Percentiles rank a stretch among this genome's conserved stretches.
phyloP scores from a whole-genome alignment of 2,329 filamentous ascomycete genomes.

The Catunica adiposa region DNA sequence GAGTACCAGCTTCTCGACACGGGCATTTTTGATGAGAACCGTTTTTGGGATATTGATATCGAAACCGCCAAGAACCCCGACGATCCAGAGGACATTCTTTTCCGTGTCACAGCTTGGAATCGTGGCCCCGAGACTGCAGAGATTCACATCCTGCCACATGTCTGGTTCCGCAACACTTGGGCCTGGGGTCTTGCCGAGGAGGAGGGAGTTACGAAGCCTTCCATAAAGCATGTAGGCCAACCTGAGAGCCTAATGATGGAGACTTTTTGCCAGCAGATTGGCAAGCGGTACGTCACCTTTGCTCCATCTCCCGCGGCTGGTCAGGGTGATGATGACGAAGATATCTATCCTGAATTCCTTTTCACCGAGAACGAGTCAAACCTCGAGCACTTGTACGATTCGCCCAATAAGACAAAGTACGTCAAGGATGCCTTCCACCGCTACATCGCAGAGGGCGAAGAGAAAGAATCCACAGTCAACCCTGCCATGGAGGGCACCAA shows the following conservation, averaged over 20 bases:
- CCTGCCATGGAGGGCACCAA: slow-evolving; percentile 71
- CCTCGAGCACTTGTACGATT: slow-evolving; percentile 56
- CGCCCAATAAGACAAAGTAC: slow-evolving; percentile 63
- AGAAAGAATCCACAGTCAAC: slow-evolving; percentile 52
- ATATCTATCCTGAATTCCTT: slow-evolving; percentile 69
- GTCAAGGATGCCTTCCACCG: slow-evolving; percentile 94
- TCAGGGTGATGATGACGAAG: slow-evolving; percentile 35
- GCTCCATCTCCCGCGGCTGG: slow-evolving; percentile 83
- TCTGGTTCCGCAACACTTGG: slow-evolving; percentile 98
- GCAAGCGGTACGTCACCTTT: slow-evolving; percentile 66
- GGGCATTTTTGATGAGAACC: slow-evolving; percentile 69
- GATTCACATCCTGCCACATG: slow-evolving; percentile 81
- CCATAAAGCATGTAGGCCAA: slow-evolving; percentile 48
- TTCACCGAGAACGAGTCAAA: slow-evolving; percentile 98
- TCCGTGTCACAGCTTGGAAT: slow-evolving; percentile 93
- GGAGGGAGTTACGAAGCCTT: slow-evolving; percentile 70
- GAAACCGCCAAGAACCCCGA: slow-evolving; percentile 91
- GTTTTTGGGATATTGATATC: slow-evolving; percentile 95
- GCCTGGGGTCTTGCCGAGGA: slow-evolving; percentile 69
- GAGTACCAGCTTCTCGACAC: slow-evolving; percentile 92
- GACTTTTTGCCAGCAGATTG: slow-evolving; percentile 45
- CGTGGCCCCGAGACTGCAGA: slow-evolving; percentile 79
- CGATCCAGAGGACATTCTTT: slow-evolving; percentile 78
- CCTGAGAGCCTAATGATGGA: not conserved
- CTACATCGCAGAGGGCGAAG: slow-evolving; percentile 67